Conservation (phyloP, 306 rosid species). For the Heteromeles arbutifolia region DNA sequence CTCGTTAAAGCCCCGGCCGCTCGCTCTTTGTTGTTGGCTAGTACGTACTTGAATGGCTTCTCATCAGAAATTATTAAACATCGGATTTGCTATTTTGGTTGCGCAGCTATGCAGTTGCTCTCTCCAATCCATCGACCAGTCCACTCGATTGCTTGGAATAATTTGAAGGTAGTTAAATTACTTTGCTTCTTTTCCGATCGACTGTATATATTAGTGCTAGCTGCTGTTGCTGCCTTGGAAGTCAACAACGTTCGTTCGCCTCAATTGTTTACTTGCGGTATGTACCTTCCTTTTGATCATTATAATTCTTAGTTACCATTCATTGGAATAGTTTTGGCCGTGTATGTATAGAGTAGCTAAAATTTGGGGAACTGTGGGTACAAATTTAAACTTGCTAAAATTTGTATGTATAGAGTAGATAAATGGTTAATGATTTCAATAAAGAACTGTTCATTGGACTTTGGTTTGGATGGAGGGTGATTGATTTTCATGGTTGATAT, state of each 20-base stretch:
- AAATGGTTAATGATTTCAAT: no score
- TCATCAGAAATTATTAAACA: background rate
- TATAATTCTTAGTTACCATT: background rate
- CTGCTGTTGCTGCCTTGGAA: conserved; percentile 14
- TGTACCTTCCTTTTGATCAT: conserved; percentile 1
- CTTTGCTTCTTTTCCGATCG: conserved; percentile 10
- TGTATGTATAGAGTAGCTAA: no score
- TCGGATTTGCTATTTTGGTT: background rate
- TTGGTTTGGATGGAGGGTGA: no score
- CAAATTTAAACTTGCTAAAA: no score
- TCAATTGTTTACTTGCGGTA: conserved; percentile 25
- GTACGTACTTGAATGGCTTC: background rate
- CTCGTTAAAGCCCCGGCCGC: background rate
- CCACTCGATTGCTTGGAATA: background rate
- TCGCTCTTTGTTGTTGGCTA: background rate
- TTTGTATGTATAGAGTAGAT: no score
- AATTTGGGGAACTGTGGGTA: no score
- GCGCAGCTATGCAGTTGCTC: conserved; percentile 13
- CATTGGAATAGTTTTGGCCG: no score
- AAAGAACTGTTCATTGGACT: no score
- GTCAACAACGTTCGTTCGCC: background rate
- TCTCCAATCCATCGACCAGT: background rate
- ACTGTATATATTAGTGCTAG: conserved; percentile 9
- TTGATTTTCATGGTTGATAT: no score
- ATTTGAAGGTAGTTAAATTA: background rate